Base-by-base conservation (phyloP, 371 early-diverging fungal species). In the Haplosporangium sp. region DNA sequence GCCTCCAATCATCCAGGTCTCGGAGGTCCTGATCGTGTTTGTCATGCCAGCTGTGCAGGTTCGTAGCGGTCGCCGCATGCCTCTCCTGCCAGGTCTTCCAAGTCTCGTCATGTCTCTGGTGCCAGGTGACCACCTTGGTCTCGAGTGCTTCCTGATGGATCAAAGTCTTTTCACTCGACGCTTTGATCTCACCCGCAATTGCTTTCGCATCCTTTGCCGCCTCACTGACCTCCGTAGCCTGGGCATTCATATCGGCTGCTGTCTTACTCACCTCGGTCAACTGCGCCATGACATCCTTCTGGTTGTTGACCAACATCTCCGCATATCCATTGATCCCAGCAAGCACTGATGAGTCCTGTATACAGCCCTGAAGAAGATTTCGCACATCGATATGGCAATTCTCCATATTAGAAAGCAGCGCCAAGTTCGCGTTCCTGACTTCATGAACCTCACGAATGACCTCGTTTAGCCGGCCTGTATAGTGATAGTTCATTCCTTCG, bases 341-440 rank as follows among this genome's bases (percentile, higher is more conserved):
- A 9, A 75, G 45, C 7, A 59, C 51, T 4, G 54, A 23, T 6
- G 69, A 68, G 38, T 74, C 74, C 23, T 74, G 58, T 38, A 64
- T 64, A n/a, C 55, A 64, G 1, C 74, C 74, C 16, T 53, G 40
- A 0, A 68, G 54, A 11, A 74, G 13, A 12, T 62, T 67, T 38
- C 47, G 46, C 0, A 73, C 59, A 23, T 62, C 63, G 12, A 29
- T 46, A 18, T 67, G 59, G 36, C 59, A 59, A 8, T 18, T 47
- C 6, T 13, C 47, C 13, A 74, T 16, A 1, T 46, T 38, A 5
- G 12, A 23, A 5, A 45, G 47, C 16, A 68, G 20, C 11, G 10
- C 41, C 13, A 36, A 29, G 2, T 46, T 42, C 2, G 13, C 43
- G 6, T 46, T 36, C 9, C 16, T 60, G 36, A 55, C 14, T 10